Evolutionary conservation across 208 protist species (phyloP).

Genomic region (Trypanosoma scelopori): DNA sequence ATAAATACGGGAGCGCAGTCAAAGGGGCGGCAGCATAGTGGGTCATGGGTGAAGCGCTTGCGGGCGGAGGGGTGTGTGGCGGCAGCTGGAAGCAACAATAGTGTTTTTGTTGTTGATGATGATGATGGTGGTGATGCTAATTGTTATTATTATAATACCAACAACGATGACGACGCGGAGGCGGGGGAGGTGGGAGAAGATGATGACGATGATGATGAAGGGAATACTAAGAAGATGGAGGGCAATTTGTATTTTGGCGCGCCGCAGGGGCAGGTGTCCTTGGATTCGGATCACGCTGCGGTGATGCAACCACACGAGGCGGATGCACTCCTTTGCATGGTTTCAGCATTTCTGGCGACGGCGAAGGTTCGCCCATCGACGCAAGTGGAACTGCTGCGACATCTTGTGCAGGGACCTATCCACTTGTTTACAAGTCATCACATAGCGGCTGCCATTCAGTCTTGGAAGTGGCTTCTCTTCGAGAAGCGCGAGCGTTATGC

Average conservation of each 20-base stretch:
- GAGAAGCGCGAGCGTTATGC: conserved; percentile 46
- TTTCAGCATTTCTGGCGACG: conserved; percentile 49
- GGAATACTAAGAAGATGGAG: not conserved
- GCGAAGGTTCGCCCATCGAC: conserved; percentile 32
- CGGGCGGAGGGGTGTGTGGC: too few species aligned
- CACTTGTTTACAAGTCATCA: conserved; percentile 53
- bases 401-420: conserved; percentile 67
- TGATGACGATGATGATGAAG: conserved; percentile 11
- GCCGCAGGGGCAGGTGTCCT: conserved; percentile 1
- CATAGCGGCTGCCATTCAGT: conserved; percentile 51
- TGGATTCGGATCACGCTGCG: conserved; percentile 9
- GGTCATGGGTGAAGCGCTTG: not conserved
- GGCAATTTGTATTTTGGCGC: not conserved
- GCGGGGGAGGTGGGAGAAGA: not conserved
- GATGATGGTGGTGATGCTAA: too few species aligned
- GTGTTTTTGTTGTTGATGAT: too few species aligned
- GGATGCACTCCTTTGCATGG: conserved; percentile 39
- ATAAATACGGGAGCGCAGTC: not conserved
- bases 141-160: too few species aligned
- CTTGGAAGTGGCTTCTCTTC: conserved; percentile 75
- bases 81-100: too few species aligned
- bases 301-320: conserved; percentile 26
- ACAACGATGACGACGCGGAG: too few species aligned
- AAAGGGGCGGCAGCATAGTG: conserved; percentile 7
- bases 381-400: conserved; percentile 50